Conservation (phyloP, 2,329 filamentous ascomycete genomes). For the Alternaria alternata region DNA sequence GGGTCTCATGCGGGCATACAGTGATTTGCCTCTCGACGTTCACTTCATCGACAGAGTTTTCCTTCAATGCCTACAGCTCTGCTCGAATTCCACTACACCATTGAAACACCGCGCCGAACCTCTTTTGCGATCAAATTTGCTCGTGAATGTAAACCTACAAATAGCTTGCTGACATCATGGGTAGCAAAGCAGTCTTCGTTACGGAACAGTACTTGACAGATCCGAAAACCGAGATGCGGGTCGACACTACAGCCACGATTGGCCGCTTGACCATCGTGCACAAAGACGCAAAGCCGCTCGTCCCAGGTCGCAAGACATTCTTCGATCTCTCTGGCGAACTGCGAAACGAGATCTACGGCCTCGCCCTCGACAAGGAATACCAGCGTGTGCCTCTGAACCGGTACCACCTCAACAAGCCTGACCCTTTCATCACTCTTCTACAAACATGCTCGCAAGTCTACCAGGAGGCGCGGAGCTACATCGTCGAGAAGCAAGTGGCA, state of each 20-base stretch:
- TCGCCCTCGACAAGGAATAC: not conserved
- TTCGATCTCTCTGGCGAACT: constrained; percentile 10
- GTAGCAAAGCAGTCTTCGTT: not conserved
- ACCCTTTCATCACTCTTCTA: not conserved
- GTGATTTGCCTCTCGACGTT: not conserved
- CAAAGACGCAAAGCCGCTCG: not conserved
- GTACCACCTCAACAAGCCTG: constrained; percentile 2
- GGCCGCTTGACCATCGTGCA: not conserved
- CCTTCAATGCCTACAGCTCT: not conserved
- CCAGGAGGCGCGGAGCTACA: constrained; percentile 6
- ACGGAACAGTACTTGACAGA: not conserved
- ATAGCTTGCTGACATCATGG: not conserved
- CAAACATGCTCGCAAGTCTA: constrained; percentile 4
- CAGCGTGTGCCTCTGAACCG: constrained; percentile 4
- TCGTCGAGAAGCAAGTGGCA: not conserved
- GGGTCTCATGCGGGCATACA: not conserved
- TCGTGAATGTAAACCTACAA: not conserved
- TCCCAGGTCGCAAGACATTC: not conserved
- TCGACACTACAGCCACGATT: not conserved
- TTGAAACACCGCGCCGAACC: not conserved
- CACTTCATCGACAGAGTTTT: not conserved
- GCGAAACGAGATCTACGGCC: constrained; percentile 6
- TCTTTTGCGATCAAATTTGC: not conserved
- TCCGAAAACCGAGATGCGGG: not conserved
- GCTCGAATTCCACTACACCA: not conserved